Percentiles rank a stretch among this genome's conserved stretches.
Evolutionary conservation across 2,329 filamentous ascomycete genomes (phyloP).

Genomic region (Aspergillus pseudoglaucus): DNA sequence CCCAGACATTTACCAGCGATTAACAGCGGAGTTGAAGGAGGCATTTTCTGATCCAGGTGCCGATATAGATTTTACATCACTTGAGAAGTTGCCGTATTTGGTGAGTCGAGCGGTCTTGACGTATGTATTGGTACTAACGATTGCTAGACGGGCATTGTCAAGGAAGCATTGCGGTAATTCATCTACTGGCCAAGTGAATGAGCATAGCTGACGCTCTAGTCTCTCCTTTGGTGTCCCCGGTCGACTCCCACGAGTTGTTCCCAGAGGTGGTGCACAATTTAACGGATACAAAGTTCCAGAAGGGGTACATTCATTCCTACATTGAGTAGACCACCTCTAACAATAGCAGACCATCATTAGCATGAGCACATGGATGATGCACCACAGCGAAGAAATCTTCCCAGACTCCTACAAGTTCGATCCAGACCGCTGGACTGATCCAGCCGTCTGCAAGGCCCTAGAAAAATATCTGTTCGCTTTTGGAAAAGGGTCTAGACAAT

Average conservation of each 20-base stretch:
- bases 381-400: slow-evolving; percentile 28
- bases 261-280: slow-evolving; percentile 23
- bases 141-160: slow-evolving; percentile 26
- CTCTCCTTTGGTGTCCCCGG: slow-evolving; percentile 28
- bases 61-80: slow-evolving; percentile 17
- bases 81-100: slow-evolving; percentile 33
- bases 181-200: too few species aligned
- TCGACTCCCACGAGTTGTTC: slow-evolving; percentile 29
- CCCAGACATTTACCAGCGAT: slow-evolving; percentile 17
- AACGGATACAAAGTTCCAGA: slow-evolving; percentile 25
- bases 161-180: slow-evolving; percentile 33
- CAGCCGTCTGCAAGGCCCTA: slow-evolving; percentile 6
- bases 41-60: slow-evolving; percentile 23
- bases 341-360: slow-evolving; percentile 16
- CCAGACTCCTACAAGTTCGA: slow-evolving; percentile 27
- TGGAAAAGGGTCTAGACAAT: slow-evolving; percentile 28
- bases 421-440: slow-evolving; percentile 29
- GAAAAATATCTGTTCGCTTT: slow-evolving; percentile 34
- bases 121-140: neutral
- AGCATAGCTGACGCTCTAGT: too few species aligned
- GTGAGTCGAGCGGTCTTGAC: slow-evolving; percentile 8
- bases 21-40: slow-evolving; percentile 22
- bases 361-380: slow-evolving; percentile 30
- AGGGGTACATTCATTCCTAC: slow-evolving; percentile 14
- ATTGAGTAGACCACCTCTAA: too few species aligned